Percentiles rank a stretch among this genome's conserved stretches.
Conservation (phyloP, 768 basidiomycete species). For the Termitomyces eurrhizus region DNA sequence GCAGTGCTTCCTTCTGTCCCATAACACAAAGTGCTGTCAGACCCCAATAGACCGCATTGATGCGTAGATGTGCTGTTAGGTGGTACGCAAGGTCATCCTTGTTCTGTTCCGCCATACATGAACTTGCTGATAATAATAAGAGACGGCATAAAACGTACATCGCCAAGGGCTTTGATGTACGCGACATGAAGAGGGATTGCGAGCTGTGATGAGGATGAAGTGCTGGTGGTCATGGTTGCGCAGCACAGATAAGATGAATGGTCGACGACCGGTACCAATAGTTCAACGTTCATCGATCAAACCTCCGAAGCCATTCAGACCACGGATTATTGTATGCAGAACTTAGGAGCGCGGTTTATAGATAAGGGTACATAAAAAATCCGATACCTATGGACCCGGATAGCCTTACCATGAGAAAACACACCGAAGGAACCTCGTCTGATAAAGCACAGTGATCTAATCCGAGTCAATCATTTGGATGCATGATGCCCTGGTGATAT, state of each 20-base stretch:
- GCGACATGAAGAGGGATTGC: conserved; percentile 60
- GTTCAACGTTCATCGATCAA: neutral
- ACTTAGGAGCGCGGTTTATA: neutral
- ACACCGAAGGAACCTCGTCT: too few species aligned
- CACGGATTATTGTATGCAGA: neutral
- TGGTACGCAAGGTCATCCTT: conserved; percentile 87
- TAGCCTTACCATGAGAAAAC: too few species aligned
- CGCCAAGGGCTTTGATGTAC: conserved; percentile 74
- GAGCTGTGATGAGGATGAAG: conserved; percentile 9
- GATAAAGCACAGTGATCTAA: too few species aligned
- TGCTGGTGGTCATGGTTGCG: conserved; percentile 5
- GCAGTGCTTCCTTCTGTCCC: conserved; percentile 72
- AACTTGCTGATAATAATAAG: neutral
- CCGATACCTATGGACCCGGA: too few species aligned
- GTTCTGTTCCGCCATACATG: conserved; percentile 38
- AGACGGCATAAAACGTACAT: conserved; percentile 35
- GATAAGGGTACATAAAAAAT: too few species aligned
- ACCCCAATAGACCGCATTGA: conserved; percentile 98
- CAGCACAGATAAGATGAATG: neutral
- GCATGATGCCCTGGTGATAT: too few species aligned
- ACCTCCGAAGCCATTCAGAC: neutral
- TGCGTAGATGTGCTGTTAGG: conserved; percentile 85
- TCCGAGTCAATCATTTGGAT: too few species aligned
- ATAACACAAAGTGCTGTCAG: conserved; percentile 83
- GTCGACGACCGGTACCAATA: neutral